Evolutionary conservation across 306 rosid species (phyloP).

Genomic region (Prinsepia uniflora): DNA sequence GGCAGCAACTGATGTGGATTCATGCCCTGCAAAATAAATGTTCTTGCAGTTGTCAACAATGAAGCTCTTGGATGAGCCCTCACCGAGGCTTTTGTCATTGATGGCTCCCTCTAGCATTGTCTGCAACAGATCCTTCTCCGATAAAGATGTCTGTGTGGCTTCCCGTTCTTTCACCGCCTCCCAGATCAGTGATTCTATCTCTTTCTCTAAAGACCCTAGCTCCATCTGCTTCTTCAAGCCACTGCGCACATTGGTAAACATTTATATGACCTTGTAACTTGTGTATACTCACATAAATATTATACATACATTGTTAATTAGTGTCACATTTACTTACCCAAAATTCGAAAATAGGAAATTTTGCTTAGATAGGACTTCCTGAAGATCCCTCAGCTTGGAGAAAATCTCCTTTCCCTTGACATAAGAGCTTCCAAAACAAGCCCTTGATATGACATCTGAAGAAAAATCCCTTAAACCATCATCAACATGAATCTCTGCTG

Average conservation of each 20-base stretch:
- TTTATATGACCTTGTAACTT: no score
- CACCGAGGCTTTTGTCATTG: slow-evolving; percentile 44
- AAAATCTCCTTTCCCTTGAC: slow-evolving; percentile 66
- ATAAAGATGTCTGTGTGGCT: slow-evolving; percentile 21
- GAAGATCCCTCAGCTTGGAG: slow-evolving; percentile 69
- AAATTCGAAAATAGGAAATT: slow-evolving; percentile 52
- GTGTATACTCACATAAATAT: no score
- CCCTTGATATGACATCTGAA: slow-evolving; percentile 87
- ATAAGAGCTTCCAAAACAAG: slow-evolving; percentile 85
- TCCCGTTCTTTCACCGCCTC: slow-evolving; percentile 63
- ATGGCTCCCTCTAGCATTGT: slow-evolving; percentile 53
- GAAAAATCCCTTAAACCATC: slow-evolving; percentile 60
- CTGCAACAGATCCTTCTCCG: slow-evolving; percentile 75
- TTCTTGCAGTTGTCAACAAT: slow-evolving; percentile 89
- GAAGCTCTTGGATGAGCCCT: slow-evolving; percentile 56
- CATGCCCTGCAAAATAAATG: slow-evolving; percentile 95
- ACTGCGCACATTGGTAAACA: background rate
- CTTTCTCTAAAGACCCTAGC: slow-evolving; percentile 50
- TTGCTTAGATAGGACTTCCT: slow-evolving; percentile 46
- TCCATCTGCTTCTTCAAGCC: slow-evolving; percentile 36
- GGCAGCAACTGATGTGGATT: slow-evolving; percentile 73
- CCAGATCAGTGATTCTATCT: slow-evolving; percentile 81
- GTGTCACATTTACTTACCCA: slow-evolving; percentile 33
- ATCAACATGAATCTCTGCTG: slow-evolving; percentile 64
- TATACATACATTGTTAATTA: background rate